Evolutionary conservation across 495 filamentous ascomycete genomes (phyloP).

Genomic region (Aspergillus baeticus): DNA sequence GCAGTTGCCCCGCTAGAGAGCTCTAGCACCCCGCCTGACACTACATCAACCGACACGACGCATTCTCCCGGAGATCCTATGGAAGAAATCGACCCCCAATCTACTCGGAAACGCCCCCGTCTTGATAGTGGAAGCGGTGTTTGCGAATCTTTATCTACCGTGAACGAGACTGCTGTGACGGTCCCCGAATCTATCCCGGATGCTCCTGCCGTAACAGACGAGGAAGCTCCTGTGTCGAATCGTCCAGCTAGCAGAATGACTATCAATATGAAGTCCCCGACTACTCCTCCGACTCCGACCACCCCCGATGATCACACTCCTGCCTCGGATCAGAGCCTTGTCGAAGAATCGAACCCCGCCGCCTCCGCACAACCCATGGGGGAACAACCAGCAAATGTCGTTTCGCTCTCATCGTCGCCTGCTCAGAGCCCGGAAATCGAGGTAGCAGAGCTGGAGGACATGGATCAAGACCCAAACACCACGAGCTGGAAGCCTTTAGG

Average conservation of each 20-base stretch:
- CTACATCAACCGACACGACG: slow-evolving; percentile 33
- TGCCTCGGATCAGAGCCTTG: slow-evolving; percentile 11
- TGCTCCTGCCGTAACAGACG: slow-evolving; percentile 32
- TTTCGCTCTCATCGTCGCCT: slow-evolving; percentile 51
- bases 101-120: slow-evolving; percentile 61
- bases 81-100: slow-evolving; percentile 55
- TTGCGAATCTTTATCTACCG: slow-evolving; percentile 44
- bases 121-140: slow-evolving; percentile 55
- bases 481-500: slow-evolving; percentile 47
- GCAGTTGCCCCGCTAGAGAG: slow-evolving; percentile 51
- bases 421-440: slow-evolving; percentile 53
- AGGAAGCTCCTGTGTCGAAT: slow-evolving; percentile 32
- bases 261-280: slow-evolving; percentile 53
- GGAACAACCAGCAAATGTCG: slow-evolving; percentile 28
- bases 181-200: slow-evolving; percentile 24
- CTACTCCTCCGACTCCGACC: slow-evolving; percentile 14
- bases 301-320: slow-evolving; percentile 20
- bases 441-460: slow-evolving; percentile 56
- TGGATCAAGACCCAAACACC: slow-evolving; percentile 44
- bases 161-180: slow-evolving; percentile 28
- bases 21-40: slow-evolving; percentile 45
- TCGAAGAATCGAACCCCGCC: slow-evolving; percentile 15
- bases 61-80: slow-evolving; percentile 45
- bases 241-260: slow-evolving; percentile 52
- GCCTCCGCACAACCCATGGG: slow-evolving; percentile 18